Conservation (phyloP, 2,329 filamentous ascomycete species). For the Exophiala spinifera region DNA sequence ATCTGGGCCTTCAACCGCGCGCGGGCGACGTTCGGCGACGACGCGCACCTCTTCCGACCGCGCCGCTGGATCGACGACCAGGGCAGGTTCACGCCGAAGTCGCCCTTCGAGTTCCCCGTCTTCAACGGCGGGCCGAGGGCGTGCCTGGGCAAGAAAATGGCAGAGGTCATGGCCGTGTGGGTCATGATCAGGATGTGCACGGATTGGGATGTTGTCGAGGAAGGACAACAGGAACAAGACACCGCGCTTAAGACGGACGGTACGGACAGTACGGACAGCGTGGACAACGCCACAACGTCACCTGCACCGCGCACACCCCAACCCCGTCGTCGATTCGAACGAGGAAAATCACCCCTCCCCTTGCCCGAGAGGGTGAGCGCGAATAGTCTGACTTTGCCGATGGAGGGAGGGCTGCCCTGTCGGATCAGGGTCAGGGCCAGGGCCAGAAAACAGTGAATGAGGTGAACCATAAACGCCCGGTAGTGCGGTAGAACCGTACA, state of each 20-base stretch:
- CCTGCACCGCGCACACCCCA: too few relatives aligned
- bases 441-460: too few relatives aligned
- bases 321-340: too few relatives aligned
- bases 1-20: conserved; percentile 64
- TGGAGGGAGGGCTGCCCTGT: conserved; percentile 58
- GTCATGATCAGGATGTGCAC: conserved; percentile 51
- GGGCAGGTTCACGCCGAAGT: conserved; percentile 40
- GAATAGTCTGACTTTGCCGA: conserved; percentile 62
- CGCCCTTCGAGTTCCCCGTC: conserved; percentile 59
- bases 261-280: too few relatives aligned
- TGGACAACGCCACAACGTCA: too few relatives aligned
- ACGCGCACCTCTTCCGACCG: conserved; percentile 56
- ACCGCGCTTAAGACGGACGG: too few relatives aligned
- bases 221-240: too few relatives aligned
- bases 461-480: too few relatives aligned
- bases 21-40: conserved; percentile 52
- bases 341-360: conserved; percentile 35
- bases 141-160: conserved; percentile 64
- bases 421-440: conserved; percentile 14
- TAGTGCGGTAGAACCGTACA: too few relatives aligned
- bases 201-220: conserved; percentile 50
- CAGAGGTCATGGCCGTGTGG: conserved; percentile 58
- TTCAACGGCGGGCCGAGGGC: conserved; percentile 63
- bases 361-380: conserved; percentile 52
- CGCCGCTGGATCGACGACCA: conserved; percentile 50